phyloP scores from a whole-genome alignment of 805 yeast species.

The Kodamaea kaohsiungensis region DNA sequence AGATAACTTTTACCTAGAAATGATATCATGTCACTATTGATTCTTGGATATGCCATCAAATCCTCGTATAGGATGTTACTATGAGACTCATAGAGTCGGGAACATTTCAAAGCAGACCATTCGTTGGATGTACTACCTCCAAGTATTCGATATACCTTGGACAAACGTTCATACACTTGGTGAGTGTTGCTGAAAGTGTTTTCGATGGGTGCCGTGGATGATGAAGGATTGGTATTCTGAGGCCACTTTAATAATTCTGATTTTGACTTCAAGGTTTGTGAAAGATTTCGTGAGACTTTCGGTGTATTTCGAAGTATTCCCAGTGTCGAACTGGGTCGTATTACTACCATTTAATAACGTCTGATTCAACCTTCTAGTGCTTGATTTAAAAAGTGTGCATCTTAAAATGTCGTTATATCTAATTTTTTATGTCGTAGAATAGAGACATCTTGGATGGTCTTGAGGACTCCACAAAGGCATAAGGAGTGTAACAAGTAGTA shows the following conservation, averaged over 20 bases:
- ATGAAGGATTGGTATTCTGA: not conserved
- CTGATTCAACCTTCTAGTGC: not conserved
- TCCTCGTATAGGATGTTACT: conserved; percentile 20
- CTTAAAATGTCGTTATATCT: not conserved
- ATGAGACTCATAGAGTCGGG: conserved; percentile 13
- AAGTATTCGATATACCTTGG: conserved; percentile 15
- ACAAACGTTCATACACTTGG: conserved; percentile 11
- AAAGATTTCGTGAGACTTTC: not conserved
- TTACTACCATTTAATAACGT: not conserved
- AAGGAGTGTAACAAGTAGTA: too few relatives aligned
- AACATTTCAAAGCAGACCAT: conserved; percentile 16
- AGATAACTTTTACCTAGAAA: conserved; percentile 16
- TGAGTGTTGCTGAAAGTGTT: not conserved
- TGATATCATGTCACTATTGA: conserved; percentile 19
- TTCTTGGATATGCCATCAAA: conserved; percentile 18
- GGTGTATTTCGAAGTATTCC: not conserved
- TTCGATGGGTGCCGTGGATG: not conserved
- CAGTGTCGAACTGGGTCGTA: conserved; percentile 1
- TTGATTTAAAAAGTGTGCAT: not conserved
- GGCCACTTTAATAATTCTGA: not conserved
- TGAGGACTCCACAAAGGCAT: not conserved
- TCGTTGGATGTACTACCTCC: conserved; percentile 10
- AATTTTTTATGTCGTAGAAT: not conserved
- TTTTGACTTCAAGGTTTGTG: not conserved
- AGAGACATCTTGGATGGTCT: not conserved